A percentile compares a stretch with the other conserved stretches of the same genome.
Evolutionary conservation across 768 basidiomycete species (phyloP).

Genomic region (Xanthoconium purpureum): DNA sequence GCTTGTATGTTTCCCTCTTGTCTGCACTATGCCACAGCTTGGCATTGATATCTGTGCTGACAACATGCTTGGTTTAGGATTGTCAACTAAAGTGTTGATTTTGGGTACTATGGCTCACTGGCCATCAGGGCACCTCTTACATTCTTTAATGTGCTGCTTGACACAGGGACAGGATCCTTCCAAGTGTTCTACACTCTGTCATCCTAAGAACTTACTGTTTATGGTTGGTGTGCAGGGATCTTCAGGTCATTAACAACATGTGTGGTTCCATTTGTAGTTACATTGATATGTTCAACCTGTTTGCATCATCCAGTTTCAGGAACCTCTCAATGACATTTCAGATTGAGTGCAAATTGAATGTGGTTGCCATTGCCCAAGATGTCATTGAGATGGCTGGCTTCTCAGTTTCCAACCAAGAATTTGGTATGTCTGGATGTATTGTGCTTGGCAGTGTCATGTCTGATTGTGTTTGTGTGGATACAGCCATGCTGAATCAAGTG

Average conservation of each 20-base stretch:
- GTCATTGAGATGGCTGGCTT: conserved; percentile 52
- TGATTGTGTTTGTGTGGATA: background rate
- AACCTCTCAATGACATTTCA: conserved; percentile 36
- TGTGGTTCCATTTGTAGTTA: conserved; percentile 33
- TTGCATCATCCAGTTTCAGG: conserved; percentile 37
- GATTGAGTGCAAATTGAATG: conserved; percentile 48
- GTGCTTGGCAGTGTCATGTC: background rate
- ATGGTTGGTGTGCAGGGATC: conserved; percentile 41
- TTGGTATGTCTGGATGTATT: conserved; percentile 30
- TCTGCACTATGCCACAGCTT: too few species aligned
- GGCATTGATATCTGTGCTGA: conserved; percentile 1
- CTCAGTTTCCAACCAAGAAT: conserved; percentile 43
- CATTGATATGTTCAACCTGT: conserved; percentile 32
- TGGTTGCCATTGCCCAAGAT: conserved; percentile 41
- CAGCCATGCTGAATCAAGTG: conserved; percentile 40
- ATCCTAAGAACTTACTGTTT: background rate
- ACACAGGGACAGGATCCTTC: conserved; percentile 51
- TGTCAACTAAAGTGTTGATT: conserved; percentile 62
- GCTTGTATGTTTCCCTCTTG: conserved; percentile 40
- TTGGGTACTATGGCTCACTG: conserved; percentile 45
- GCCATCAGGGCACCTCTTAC: conserved; percentile 46
- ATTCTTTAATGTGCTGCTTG: conserved; percentile 49
- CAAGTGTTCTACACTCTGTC: conserved; percentile 10
- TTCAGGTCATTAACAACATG: conserved; percentile 45
- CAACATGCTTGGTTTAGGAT: conserved; percentile 39